These are phyloP conservation scores for Chamaenerion angustifolium DNA, from an alignment of 345 rosid genomes.

Conservation along the genomic window DNA sequence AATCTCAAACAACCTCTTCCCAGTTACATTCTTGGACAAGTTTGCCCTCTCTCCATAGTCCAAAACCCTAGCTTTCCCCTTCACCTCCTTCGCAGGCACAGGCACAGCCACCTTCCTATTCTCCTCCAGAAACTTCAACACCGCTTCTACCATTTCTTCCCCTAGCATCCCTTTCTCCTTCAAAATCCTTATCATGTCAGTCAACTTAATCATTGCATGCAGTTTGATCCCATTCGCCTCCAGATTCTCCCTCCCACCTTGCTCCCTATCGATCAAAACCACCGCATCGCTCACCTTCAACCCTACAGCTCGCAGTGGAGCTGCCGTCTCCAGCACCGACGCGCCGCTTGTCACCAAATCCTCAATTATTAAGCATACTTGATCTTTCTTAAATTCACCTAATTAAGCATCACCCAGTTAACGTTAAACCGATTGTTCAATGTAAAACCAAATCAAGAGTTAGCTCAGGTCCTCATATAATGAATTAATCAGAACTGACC, in stretches of 20 bases:
- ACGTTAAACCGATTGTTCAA: too few relatives aligned
- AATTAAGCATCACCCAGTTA: conserved; percentile 1
- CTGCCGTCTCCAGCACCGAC: conserved; percentile 82
- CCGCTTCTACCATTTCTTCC: conserved; percentile 41
- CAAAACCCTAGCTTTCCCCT: conserved; percentile 30
- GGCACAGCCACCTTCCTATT: conserved; percentile 64
- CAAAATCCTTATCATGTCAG: conserved; percentile 78
- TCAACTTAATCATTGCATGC: conserved; percentile 65
- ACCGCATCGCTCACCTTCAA: conserved; percentile 73
- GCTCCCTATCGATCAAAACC: conserved; percentile 90
- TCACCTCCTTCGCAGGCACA: conserved; percentile 16
- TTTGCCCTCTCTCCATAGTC: conserved; percentile 55
- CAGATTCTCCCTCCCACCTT: conserved; percentile 83
- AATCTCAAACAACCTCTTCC: conserved; percentile 65
- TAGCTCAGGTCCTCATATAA: neutral
- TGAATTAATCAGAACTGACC: conserved; percentile 16
- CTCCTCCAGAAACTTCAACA: conserved; percentile 65
- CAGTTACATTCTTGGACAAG: conserved; percentile 56
- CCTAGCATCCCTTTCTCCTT: conserved; percentile 67
- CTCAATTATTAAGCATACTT: conserved; percentile 60
- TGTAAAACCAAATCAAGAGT: too few relatives aligned
- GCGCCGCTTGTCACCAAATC: conserved; percentile 88
- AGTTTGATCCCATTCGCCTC: conserved; percentile 58
- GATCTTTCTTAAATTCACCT: conserved; percentile 28
- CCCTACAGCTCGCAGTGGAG: conserved; percentile 75